Conservation (phyloP, 345 rosid genomes). For the Bruguiera sexangula region DNA sequence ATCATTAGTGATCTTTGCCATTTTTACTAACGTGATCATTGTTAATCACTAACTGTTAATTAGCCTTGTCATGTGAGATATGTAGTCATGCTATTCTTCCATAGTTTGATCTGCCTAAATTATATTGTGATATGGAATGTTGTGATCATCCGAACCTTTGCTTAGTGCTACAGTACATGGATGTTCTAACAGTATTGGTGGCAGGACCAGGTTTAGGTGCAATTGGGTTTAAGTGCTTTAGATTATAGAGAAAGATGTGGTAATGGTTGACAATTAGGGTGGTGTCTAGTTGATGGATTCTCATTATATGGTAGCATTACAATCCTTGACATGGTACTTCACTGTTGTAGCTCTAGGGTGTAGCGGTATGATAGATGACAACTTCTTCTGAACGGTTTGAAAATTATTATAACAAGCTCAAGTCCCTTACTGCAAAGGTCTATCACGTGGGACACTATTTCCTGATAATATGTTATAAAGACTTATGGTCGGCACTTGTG, state of each 20-base stretch:
- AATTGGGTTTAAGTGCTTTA: background rate
- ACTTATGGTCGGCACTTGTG: conserved; percentile 11
- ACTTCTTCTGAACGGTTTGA: background rate
- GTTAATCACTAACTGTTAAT: background rate
- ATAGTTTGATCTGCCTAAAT: too few species aligned
- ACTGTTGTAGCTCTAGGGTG: background rate
- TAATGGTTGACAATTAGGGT: background rate
- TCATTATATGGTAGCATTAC: background rate
- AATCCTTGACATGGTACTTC: background rate
- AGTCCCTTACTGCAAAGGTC: conserved; percentile 1
- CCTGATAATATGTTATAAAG: background rate
- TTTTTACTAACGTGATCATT: background rate
- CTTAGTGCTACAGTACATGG: background rate
- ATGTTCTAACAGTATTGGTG: background rate
- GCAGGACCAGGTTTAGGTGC: background rate
- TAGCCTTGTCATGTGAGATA: background rate
- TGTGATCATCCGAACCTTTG: background rate
- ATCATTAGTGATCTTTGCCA: background rate
- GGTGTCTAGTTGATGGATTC: background rate
- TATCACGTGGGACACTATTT: background rate
- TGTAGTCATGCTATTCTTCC: too few species aligned
- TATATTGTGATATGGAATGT: too few species aligned
- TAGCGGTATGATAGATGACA: background rate
- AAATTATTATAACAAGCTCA: background rate
- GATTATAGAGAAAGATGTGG: background rate